A percentile compares a stretch with the other conserved stretches of the same genome.
These are phyloP conservation scores for Scenedesmus sp. DNA, from an alignment of 163 green algal species.

Conservation along the genomic window DNA sequence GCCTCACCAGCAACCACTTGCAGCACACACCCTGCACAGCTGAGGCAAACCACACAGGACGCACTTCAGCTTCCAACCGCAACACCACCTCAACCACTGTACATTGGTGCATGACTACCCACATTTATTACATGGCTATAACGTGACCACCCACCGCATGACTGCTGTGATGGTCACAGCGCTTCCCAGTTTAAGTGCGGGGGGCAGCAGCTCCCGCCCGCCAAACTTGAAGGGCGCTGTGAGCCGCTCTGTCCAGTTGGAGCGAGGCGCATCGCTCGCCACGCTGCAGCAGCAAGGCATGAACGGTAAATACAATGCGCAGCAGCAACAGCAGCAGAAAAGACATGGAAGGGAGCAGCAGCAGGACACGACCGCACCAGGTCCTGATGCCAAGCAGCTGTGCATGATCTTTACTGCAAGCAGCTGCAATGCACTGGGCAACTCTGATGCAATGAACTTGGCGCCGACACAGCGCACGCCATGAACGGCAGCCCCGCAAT, in stretches of 20 bases:
- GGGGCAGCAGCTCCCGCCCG: slow-evolving; percentile 75
- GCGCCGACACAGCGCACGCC: too few species aligned
- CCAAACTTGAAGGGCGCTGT: slow-evolving; percentile 69
- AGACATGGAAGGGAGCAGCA: background rate
- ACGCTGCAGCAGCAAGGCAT: background rate
- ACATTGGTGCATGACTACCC: too few species aligned
- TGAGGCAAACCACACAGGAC: background rate
- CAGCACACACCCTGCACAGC: too few species aligned
- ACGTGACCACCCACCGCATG: background rate
- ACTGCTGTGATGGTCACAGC: slow-evolving; percentile 64
- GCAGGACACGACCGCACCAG: background rate
- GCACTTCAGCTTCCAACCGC: too few species aligned
- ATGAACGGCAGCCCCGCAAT: too few species aligned
- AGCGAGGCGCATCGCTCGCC: background rate
- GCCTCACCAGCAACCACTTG: too few species aligned
- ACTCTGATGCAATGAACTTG: too few species aligned
- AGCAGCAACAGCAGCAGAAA: background rate
- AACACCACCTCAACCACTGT: too few species aligned
- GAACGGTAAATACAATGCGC: background rate
- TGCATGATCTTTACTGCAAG: background rate
- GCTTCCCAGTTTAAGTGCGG: slow-evolving; percentile 73
- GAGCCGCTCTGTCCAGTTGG: slow-evolving; percentile 66
- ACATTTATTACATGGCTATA: too few species aligned
- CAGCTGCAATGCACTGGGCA: background rate
- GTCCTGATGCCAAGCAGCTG: background rate